phyloP scores from a whole-genome alignment of 1,139 yeast species.

The Meyerozyma sp. region DNA sequence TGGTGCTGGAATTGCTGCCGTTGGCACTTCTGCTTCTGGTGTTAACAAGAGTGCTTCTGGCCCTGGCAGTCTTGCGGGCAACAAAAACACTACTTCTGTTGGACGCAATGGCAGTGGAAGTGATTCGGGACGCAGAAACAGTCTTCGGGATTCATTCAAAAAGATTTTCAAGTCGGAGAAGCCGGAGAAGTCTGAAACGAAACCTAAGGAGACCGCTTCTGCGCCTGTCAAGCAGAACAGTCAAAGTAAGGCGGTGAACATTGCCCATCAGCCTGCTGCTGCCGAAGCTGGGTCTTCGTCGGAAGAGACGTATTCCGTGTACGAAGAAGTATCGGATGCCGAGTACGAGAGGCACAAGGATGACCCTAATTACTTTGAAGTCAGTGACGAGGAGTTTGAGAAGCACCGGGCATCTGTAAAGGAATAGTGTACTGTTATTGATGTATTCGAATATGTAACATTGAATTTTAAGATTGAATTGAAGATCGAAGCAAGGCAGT shows the following conservation, averaged over 20 bases:
- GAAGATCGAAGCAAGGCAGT: too few relatives aligned
- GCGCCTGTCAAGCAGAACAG: slow-evolving; percentile 3
- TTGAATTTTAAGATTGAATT: too few relatives aligned
- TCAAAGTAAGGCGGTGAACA: slow-evolving; percentile 6
- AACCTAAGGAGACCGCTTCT: slow-evolving; percentile 3
- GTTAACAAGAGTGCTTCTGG: slow-evolving; percentile 5
- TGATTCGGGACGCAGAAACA: slow-evolving; percentile 3
- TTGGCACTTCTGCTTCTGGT: slow-evolving; percentile 3
- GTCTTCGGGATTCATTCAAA: slow-evolving; percentile 18
- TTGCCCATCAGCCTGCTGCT: slow-evolving; percentile 10
- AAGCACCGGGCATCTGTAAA: slow-evolving; percentile 10
- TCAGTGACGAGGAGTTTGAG: slow-evolving; percentile 32
- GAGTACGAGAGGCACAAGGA: slow-evolving; percentile 41
- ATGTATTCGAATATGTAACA: not conserved
- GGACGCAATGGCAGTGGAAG: slow-evolving; percentile 6
- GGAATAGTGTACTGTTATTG: not conserved
- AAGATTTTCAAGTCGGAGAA: slow-evolving; percentile 14
- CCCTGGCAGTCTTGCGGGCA: slow-evolving; percentile 4
- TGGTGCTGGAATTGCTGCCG: slow-evolving; percentile 5
- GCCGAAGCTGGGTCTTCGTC: slow-evolving; percentile 9
- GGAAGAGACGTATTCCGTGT: slow-evolving; percentile 36
- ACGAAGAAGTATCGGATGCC: slow-evolving; percentile 46
- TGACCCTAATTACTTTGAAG: slow-evolving; percentile 48
- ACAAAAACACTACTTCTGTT: slow-evolving; percentile 3
- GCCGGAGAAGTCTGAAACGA: slow-evolving; percentile 1